Conservation (phyloP, 805 yeast species). For the Lipomyces orientalis region DNA sequence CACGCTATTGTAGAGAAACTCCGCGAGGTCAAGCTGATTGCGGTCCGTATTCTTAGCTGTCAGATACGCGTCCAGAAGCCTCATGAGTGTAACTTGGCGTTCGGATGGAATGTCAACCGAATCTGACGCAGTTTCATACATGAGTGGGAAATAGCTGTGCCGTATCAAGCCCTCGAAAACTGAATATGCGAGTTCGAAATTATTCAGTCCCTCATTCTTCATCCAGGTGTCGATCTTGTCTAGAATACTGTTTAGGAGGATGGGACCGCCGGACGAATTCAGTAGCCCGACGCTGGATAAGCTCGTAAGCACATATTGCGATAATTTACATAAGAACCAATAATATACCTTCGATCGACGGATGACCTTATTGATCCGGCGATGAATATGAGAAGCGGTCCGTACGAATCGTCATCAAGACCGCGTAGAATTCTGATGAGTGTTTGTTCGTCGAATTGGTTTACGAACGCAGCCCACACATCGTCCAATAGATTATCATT, state of each 20-base stretch:
- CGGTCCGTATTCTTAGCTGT: conserved; percentile 2
- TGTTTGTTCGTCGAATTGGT: conserved; percentile 7
- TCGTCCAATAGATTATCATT: conserved; percentile 15
- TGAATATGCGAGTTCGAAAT: conserved; percentile 27
- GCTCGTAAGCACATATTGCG: background rate
- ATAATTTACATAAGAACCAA: too few species aligned
- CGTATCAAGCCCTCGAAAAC: conserved; percentile 15
- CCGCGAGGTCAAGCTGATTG: conserved; percentile 14
- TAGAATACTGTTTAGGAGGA: conserved; percentile 6
- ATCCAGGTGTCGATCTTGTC: conserved; percentile 21
- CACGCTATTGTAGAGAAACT: conserved; percentile 15
- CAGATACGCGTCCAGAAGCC: conserved; percentile 29
- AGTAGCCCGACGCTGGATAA: background rate
- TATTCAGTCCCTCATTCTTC: conserved; percentile 10
- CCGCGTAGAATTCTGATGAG: background rate
- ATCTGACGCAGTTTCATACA: background rate
- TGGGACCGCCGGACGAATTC: conserved; percentile 9
- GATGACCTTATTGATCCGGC: conserved; percentile 26
- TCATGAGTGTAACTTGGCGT: conserved; percentile 20
- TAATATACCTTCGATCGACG: conserved; percentile 22
- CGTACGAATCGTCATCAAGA: conserved; percentile 18
- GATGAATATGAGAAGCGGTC: conserved; percentile 25
- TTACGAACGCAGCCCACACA: conserved; percentile 20
- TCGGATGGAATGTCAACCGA: conserved; percentile 14
- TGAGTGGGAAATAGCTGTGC: conserved; percentile 12